Base-by-base conservation (phyloP, 169 alveolate species). In the Sarcocystis neurona region DNA sequence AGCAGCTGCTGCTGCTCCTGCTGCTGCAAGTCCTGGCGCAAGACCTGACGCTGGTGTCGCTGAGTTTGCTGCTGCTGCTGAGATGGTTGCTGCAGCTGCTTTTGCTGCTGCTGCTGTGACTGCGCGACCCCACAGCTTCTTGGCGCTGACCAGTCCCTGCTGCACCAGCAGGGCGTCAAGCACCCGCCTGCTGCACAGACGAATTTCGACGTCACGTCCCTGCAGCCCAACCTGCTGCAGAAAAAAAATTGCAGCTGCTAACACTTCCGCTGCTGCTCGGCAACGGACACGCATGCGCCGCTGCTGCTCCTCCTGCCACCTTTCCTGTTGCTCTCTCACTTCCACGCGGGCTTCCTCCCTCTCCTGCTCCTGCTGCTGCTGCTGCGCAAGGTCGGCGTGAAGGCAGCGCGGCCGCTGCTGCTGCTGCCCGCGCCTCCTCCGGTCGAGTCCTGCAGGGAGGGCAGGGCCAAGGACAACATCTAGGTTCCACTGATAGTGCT, bases 401-500 rank as follows among this genome's bases (percentile, higher is more conserved):
- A 66, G 18, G 39, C 39, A 66, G 78, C 78, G 10, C 41, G 41
- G 39, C 39, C 32, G 79, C 53, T 63, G 79, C 70, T 15, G 39
- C 70, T 34, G 70, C 80, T 12, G 48, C 20, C 18, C n/a, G 56
- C 27, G n/a, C 23, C 20, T 23, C 3, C 50, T 27, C 43, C 58
- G 70, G 91, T 23, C 4, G 70, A 15, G 46, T 47, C 32, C 43
- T 48, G 39, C 2, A 41, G 4, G 2, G 30, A 56, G 32, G 30
- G 56, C 32, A 0, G 85, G 85, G 77, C 72, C 89, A 27, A 91
- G 92, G 43, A 92, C 89, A 48, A 94, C 91, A 53, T 94, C 97
- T 41, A 92, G 72, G 75, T 94, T 94, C 97, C 96, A 93, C 90
- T 94, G 96, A 50, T 92, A 93, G 74, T 93, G 97, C 43, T 93